phyloP scores from a whole-genome alignment of 257 asterid species.

The Marsdenia floribunda region DNA sequence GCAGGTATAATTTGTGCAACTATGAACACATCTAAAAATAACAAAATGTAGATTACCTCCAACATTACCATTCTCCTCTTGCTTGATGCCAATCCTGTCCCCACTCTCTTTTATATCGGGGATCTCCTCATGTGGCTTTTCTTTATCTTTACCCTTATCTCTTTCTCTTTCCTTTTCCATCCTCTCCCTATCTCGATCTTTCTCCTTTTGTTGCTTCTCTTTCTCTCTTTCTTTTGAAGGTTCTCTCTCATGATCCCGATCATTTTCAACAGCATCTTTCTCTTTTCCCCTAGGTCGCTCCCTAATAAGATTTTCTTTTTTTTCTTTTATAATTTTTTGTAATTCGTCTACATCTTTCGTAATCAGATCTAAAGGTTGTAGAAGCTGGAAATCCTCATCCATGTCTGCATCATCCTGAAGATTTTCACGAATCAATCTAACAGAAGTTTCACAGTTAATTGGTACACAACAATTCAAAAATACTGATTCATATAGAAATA shows the following conservation, averaged over 20 bases:
- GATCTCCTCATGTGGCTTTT: constrained; percentile 54
- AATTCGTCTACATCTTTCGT: constrained; percentile 80
- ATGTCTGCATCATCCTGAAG: constrained; percentile 69
- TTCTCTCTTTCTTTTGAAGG: constrained; percentile 37
- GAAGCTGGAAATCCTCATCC: constrained; percentile 81
- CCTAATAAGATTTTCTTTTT: constrained; percentile 54
- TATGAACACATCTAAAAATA: constrained; percentile 8
- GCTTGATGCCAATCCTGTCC: constrained; percentile 39
- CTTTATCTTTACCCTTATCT: constrained; percentile 62
- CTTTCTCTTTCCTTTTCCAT: constrained; percentile 46
- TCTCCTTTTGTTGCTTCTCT: constrained; percentile 61
- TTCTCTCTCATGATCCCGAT: constrained; percentile 51
- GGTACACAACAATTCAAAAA: constrained; percentile 14
- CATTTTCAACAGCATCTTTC: constrained; percentile 50
- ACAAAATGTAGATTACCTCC: constrained; percentile 46
- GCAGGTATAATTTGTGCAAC: not conserved
- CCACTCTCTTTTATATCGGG: constrained; percentile 37
- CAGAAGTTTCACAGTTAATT: constrained; percentile 19
- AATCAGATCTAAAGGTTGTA: constrained; percentile 84
- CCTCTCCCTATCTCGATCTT: constrained; percentile 52
- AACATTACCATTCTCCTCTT: constrained; percentile 55
- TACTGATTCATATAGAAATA: constrained; percentile 9
- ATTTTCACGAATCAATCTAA: constrained; percentile 31
- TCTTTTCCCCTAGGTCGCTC: constrained; percentile 65
- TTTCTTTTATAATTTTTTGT: constrained; percentile 69